phyloP scores from a whole-genome alignment of 2,329 filamentous ascomycete genomes.

The Pseudogymnoascus sp. region DNA sequence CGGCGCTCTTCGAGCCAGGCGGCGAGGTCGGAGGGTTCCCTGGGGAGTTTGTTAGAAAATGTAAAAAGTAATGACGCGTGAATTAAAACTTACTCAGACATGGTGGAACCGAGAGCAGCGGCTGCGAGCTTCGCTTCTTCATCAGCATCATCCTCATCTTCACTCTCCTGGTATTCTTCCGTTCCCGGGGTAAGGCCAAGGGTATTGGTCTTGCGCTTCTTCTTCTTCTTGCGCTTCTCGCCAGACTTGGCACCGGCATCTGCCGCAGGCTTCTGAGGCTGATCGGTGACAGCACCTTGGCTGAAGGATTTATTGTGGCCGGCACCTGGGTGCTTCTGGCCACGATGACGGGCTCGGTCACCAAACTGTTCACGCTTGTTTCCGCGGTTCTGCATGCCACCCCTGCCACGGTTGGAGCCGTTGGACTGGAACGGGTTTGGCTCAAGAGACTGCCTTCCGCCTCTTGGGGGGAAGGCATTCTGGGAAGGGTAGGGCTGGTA shows the following conservation, averaged over 20 bases:
- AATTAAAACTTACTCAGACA: constrained; percentile 30
- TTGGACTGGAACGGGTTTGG: constrained; percentile 30
- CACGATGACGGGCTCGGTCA: constrained; percentile 27
- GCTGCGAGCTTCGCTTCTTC: constrained; percentile 42
- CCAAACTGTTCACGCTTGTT: constrained; percentile 32
- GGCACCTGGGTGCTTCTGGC: constrained; percentile 14
- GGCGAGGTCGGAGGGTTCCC: constrained; percentile 57
- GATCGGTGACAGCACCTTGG: constrained; percentile 26
- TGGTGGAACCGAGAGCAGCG: constrained; percentile 26
- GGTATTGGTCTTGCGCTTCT: constrained; percentile 65
- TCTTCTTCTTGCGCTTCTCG: constrained; percentile 46
- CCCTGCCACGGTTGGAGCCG: constrained; percentile 33
- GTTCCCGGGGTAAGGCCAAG: constrained; percentile 59
- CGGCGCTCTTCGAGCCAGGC: constrained; percentile 76
- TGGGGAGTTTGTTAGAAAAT: constrained; percentile 28
- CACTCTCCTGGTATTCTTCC: constrained; percentile 48
- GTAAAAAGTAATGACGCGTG: constrained; percentile 26
- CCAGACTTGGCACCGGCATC: constrained; percentile 33
- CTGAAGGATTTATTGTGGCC: constrained; percentile 19
- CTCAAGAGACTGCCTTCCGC: constrained; percentile 29
- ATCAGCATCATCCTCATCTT: constrained; percentile 63
- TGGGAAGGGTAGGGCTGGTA: constrained; percentile 36
- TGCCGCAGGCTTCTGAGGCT: constrained; percentile 44
- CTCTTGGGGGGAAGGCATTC: constrained; percentile 25
- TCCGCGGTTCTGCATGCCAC: constrained; percentile 31